Base-by-base conservation (phyloP, 257 asterid genomes). In the Penstemon newberryi region DNA sequence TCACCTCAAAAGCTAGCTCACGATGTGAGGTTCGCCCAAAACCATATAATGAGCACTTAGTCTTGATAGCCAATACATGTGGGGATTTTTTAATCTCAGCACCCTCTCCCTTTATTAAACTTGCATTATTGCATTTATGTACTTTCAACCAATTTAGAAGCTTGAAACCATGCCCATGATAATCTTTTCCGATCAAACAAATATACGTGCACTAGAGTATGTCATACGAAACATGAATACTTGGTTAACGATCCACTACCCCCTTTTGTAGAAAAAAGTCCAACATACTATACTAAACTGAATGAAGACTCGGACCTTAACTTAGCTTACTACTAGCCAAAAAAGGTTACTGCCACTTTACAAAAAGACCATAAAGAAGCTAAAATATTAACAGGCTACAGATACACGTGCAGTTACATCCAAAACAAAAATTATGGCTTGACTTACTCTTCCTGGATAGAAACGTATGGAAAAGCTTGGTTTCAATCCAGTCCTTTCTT, bases 361-460 rank as follows among this genome's bases (percentile, higher is more conserved):
- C 5, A 61, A 61, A 41, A 25, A 38, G 15, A 61, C 40, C 15
- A 15, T 61, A 41, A 49, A 44, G 54, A 37, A 44, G 54, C 8
- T 9, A 62, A 62, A 9, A 6, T 12, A 43, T 61, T 62, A 38
- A 65, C 13, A 49, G 12, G 43, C 5, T 7, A 50, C 33, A 50
- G 15, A 36, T 12, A 45, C 47, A 50, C 51, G 60, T 13, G 36
- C 44, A 65, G 6, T 19, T 40, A 47, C 3, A n/a, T 64, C 8
- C 18, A 13, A 25, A 56, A 15, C 10, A 39, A 52, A 65, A n/a
- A 40, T 49, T 50, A 67, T 4, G 45, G 66, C 55, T 42, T 8
- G 66, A 83, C 84, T 83, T 81, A 94, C 97, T 82, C 89, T 84
- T 81, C 96, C 91, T 1, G 99, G 99, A 80, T 94, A 94, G 71